Base-by-base conservation (phyloP, 1,284 basidiomycete species). In the Puccinia horiana region DNA sequence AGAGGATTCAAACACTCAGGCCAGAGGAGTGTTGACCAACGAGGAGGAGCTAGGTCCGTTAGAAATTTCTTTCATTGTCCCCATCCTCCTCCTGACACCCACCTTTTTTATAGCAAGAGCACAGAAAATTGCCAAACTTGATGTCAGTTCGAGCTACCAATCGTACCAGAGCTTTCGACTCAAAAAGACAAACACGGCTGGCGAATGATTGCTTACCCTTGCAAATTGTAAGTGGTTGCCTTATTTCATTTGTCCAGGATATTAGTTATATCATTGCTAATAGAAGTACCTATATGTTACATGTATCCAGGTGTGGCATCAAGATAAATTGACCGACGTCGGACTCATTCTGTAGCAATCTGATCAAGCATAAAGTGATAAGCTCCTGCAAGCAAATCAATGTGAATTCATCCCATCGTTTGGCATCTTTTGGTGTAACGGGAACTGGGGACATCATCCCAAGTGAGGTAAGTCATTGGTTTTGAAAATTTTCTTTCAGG, bases 191-290 rank as follows among this genome's bases (percentile, higher is more conserved):
- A 47, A 16, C 44, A 67, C 40, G 63, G 63, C 2, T 40, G 40
- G 40, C 26, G 40, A 29, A 67, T 67, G 63, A 67, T 67, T 20
- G 32, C 63, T 42, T 67, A 67, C 40, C 63, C 63, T 40, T 67
- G 63, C 37, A 67, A 67, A 67, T 44, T 67, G 32, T 40, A 26
- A 67, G 35, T 58, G 6, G 11, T 58, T 58, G 20, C 9, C 18
- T 37, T 6, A 44, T 23, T 67, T 42, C 40, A n/a, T 14, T 20
- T 40, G 29, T 40, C 5, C 20, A 14, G 5, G 18, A 37, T 20
- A 20, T 67, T 40, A 6, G 14, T 63, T 6, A 63, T 63, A 11
- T 63, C 29, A 20, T 44, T 40, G 40, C 63, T 67, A 9, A 42
- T 23, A 67, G 37, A 2, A 40, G 20, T 37, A 32, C 35, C 56